These are phyloP conservation scores for Aphanomyces invadans DNA, from an alignment of 352 stramenopile species.

Conservation along the genomic window DNA sequence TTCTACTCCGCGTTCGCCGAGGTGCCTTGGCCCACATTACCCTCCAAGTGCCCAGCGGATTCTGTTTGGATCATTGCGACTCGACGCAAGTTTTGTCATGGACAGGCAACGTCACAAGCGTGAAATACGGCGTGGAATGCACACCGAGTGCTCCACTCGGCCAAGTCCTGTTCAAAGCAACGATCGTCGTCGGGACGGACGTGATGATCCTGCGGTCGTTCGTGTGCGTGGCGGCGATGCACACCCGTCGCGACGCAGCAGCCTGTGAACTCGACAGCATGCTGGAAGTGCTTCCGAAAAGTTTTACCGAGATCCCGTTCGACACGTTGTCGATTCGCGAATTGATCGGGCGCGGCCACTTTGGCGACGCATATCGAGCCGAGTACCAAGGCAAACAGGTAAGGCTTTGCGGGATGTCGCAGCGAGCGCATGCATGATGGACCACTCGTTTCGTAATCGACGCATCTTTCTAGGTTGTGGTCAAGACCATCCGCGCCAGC, in stretches of 20 bases:
- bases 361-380: slow-evolving; percentile 65
- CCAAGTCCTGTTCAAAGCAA: slow-evolving; percentile 60
- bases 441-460: not conserved
- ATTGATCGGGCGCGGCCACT: slow-evolving; percentile 65
- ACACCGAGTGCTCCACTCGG: slow-evolving; percentile 42
- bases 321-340: slow-evolving; percentile 53
- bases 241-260: slow-evolving; percentile 40
- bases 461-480: slow-evolving; percentile 37
- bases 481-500: slow-evolving; percentile 71
- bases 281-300: slow-evolving; percentile 66
- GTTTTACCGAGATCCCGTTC: slow-evolving; percentile 66
- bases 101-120: slow-evolving; percentile 58
- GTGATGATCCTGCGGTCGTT: slow-evolving; percentile 64
- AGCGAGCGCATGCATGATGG: too few relatives aligned
- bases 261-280: slow-evolving; percentile 34
- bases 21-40: slow-evolving; percentile 71
- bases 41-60: slow-evolving; percentile 43
- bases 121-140: slow-evolving; percentile 63
- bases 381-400: slow-evolving; percentile 46
- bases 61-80: slow-evolving; percentile 48
- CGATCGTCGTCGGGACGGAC: slow-evolving; percentile 59
- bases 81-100: slow-evolving; percentile 64
- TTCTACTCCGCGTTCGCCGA: slow-evolving; percentile 57
- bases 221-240: slow-evolving; percentile 34
- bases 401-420: too few relatives aligned